Conservation (phyloP, 306 rosid species). For the Cucurbita ficifolia region DNA sequence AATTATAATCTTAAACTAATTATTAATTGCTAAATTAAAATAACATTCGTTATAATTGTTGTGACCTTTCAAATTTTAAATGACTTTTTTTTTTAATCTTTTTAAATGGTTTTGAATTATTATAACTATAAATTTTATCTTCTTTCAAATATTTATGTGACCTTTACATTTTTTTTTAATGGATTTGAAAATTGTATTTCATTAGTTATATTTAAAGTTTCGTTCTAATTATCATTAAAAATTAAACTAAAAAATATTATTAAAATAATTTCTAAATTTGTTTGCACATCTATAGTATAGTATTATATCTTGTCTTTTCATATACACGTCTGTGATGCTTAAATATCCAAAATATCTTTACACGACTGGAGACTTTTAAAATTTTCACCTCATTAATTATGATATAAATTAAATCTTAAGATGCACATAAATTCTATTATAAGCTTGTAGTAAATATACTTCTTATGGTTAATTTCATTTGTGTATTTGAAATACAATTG, state of each 20-base stretch:
- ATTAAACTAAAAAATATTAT: neutral
- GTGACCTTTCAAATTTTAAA: neutral
- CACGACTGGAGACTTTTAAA: neutral
- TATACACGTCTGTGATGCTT: neutral
- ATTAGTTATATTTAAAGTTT: neutral
- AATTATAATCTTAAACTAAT: no score
- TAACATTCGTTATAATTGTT: neutral
- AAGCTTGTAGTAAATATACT: neutral
- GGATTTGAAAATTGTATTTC: neutral
- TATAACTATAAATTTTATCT: neutral
- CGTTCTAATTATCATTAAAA: neutral
- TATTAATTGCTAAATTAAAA: no score
- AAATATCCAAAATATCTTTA: neutral
- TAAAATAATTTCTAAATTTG: no score
- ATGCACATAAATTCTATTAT: neutral
- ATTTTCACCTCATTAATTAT: neutral
- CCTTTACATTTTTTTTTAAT: neutral
- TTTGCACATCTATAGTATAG: no score
- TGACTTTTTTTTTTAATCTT: no score
- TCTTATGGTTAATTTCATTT: neutral
- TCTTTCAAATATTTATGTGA: neutral
- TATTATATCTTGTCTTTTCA: neutral
- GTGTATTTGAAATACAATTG: neutral
- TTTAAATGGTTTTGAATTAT: neutral
- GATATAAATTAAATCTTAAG: neutral